Evolutionary conservation across 2,329 filamentous ascomycete species (phyloP), one percentile per base, ranked within the genome.

Genomic region (Epichloe elymi): DNA sequence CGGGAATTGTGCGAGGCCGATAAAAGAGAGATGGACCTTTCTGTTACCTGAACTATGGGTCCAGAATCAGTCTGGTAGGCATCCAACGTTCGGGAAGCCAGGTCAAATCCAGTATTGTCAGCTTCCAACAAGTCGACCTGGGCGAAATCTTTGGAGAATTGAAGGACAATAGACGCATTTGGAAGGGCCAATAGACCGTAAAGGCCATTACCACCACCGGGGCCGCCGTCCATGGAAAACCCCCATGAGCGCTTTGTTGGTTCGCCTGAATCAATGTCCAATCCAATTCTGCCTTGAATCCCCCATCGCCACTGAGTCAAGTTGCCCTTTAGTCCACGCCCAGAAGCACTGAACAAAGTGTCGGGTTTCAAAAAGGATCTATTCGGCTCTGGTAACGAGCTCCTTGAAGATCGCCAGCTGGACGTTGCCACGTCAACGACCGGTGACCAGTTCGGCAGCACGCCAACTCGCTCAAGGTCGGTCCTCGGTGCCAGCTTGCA

Each of bases 281-380:
- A 59, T 1, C 77, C 80, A 56, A 87, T 79, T 51, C 76, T 79
- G 17, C 84, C 86, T 59, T 85, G 79, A 30, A 87, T 67, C 4
- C 87, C 63, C 63, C 80, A 73, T 55, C 85, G 77, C 54, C 87
- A 72, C 60, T 91, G 85, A 3, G 79, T 78, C 23, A 91, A 69
- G 7, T 76, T 75, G 10, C 85, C 85, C 33, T 73, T 75, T 1
- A 69, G 66, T 0, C 81, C 81, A 56, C 79, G 78, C 0, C 84
- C 82, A 19, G 82, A 82, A 42, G 81, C 83, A 20, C 78, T 76
- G 64, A 86, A 88, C 14, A 89, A 61, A 23, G 75, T 73, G 57
- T 83, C 79, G 30, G 65, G 57, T 48, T 59, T 62, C 35, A 5
- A 35, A 42, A 23, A 44, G 3, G n/a, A 70, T 70, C 20, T 55